These are phyloP conservation scores for Ramichloridium luteum DNA, from an alignment of 2,329 filamentous ascomycete genomes.

Conservation along the genomic window DNA sequence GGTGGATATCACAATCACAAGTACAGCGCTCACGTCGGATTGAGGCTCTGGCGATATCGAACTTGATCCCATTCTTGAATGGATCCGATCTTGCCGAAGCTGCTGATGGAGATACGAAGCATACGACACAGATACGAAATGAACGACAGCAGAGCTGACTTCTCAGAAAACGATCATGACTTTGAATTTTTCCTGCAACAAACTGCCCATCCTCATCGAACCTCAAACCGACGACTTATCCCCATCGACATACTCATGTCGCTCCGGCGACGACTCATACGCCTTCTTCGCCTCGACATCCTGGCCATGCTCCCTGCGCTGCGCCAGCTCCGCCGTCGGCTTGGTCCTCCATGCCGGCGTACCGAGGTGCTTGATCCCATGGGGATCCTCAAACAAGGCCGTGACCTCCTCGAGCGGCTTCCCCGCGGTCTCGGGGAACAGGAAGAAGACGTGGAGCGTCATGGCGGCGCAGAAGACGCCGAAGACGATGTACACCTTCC, in stretches of 20 bases:
- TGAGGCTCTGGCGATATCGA: no score
- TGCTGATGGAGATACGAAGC: no score
- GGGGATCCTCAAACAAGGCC: conserved; percentile 47
- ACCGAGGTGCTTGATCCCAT: conserved; percentile 32
- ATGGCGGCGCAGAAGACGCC: conserved; percentile 58
- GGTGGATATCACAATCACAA: conserved; percentile 1
- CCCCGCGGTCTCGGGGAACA: conserved; percentile 58
- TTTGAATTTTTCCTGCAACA: no score
- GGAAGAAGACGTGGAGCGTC: conserved; percentile 54
- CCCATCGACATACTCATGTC: conserved; percentile 8
- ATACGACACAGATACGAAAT: no score
- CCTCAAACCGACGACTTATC: conserved; percentile 7
- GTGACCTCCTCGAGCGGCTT: conserved; percentile 69
- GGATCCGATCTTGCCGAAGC: no score
- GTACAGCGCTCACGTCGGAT: conserved; percentile 1
- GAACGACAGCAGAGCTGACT: no score
- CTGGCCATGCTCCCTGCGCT: conserved; percentile 8
- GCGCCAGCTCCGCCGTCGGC: conserved; percentile 2
- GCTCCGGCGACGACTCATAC: conserved; percentile 6
- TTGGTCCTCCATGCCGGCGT: conserved; percentile 44
- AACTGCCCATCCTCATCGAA: no score
- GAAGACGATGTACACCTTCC: conserved; percentile 61
- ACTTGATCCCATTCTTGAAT: no score
- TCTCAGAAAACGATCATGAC: no score
- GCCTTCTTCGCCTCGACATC: conserved; percentile 7